These are phyloP conservation scores for Phylloporus rhodoxanthus DNA, from an alignment of 768 basidiomycete genomes.

Conservation along the genomic window DNA sequence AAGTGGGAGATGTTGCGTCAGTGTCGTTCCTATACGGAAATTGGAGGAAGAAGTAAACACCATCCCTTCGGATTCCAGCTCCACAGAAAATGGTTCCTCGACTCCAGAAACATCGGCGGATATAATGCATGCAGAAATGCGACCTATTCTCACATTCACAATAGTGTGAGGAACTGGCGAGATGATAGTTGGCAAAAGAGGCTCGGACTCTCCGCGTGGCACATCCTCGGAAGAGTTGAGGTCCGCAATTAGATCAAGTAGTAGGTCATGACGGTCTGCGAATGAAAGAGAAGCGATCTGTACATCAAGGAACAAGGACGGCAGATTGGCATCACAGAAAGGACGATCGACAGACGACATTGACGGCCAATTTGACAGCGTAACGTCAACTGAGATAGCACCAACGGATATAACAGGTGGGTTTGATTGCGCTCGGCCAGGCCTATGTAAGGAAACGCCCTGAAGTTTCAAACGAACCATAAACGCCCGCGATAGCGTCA, in stretches of 20 bases:
- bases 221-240: slow-evolving; percentile 14
- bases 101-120: slow-evolving; percentile 36
- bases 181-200: slow-evolving; percentile 28
- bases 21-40: slow-evolving; percentile 31
- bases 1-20: slow-evolving; percentile 12
- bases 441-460: slow-evolving; percentile 43
- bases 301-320: slow-evolving; percentile 46
- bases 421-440: slow-evolving; percentile 26
- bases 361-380: slow-evolving; percentile 58
- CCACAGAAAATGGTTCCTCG: slow-evolving; percentile 46
- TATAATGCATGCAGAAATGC: slow-evolving; percentile 46
- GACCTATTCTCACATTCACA: slow-evolving; percentile 45
- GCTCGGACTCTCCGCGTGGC: background rate
- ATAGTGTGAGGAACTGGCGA: slow-evolving; percentile 46
- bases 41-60: slow-evolving; percentile 37
- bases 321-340: slow-evolving; percentile 50
- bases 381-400: slow-evolving; percentile 22
- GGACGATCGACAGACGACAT: slow-evolving; percentile 34
- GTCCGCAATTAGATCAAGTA: slow-evolving; percentile 36
- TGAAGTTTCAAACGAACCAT: slow-evolving; percentile 39
- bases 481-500: slow-evolving; percentile 39
- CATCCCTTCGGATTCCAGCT: slow-evolving; percentile 54
- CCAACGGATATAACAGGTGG: slow-evolving; percentile 33
- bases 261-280: slow-evolving; percentile 48
- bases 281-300: slow-evolving; percentile 43